phyloP scores from a whole-genome alignment of 2,329 filamentous ascomycete species.

The Alternaria ethzedia region DNA sequence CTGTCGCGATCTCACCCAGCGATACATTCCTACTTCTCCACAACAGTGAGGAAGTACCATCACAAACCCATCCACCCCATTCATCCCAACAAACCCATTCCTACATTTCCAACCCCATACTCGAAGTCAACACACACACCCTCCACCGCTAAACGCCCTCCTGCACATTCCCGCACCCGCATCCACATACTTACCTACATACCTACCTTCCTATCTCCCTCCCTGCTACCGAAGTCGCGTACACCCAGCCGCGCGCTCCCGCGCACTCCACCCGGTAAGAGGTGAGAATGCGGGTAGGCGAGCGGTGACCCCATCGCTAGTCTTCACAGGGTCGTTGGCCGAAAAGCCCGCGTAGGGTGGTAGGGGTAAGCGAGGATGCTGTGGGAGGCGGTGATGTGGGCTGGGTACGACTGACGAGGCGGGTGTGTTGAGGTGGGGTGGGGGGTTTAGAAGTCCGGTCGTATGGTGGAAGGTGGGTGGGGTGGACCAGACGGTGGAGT shows the following conservation, averaged over 20 bases:
- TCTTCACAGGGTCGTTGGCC: not conserved
- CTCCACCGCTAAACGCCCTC: slow-evolving; percentile 9
- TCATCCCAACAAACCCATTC: not conserved
- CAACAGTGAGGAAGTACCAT: not conserved
- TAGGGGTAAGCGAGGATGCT: not conserved
- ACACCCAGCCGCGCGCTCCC: not conserved
- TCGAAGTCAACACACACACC: not conserved
- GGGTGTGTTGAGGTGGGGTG: not conserved
- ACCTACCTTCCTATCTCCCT: slow-evolving; percentile 4
- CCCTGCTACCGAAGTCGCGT: not conserved
- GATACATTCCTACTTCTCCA: not conserved
- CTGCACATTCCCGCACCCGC: slow-evolving; percentile 4
- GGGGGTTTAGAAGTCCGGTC: not conserved
- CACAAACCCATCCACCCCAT: not conserved
- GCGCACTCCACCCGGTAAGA: not conserved
- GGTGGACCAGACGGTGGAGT: not conserved
- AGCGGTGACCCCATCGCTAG: not conserved
- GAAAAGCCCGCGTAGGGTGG: not conserved
- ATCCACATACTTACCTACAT: not conserved
- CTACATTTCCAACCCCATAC: not conserved
- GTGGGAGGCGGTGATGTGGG: not conserved
- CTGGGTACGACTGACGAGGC: not conserved
- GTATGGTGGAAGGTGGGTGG: not conserved
- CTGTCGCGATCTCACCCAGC: not conserved
- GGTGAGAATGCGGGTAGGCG: slow-evolving; percentile 12